Evolutionary conservation across 306 rosid genomes (phyloP).

Genomic region (Cajanus cajan): DNA sequence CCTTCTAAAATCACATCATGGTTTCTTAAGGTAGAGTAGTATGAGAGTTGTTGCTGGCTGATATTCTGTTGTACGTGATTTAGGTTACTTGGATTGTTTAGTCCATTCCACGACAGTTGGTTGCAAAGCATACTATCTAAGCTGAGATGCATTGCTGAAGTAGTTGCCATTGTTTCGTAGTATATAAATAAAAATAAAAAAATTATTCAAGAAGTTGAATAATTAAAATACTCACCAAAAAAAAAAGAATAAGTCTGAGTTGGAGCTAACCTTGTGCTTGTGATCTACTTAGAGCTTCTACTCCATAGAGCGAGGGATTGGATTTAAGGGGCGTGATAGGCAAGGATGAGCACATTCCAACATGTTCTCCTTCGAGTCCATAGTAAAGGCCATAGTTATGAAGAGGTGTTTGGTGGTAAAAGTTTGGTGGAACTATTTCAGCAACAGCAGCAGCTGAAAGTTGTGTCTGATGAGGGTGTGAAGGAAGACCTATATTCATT

Average conservation of each 20-base stretch:
- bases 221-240: background rate
- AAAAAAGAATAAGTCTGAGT: background rate
- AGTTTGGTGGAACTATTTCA: conserved; percentile 32
- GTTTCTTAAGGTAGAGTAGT: conserved; percentile 36
- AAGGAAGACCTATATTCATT: conserved; percentile 46
- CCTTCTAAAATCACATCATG: conserved; percentile 41
- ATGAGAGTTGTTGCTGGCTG: conserved; percentile 31
- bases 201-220: conserved; percentile 4
- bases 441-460: conserved; percentile 43
- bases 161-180: conserved; percentile 44
- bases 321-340: conserved; percentile 70
- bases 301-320: conserved; percentile 56
- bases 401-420: conserved; percentile 46
- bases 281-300: conserved; percentile 55
- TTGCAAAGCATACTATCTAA: conserved; percentile 50
- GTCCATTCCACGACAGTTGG: conserved; percentile 37
- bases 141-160: conserved; percentile 58
- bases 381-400: conserved; percentile 54
- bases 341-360: conserved; percentile 47
- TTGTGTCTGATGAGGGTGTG: conserved; percentile 30
- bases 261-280: conserved; percentile 54
- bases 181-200: background rate
- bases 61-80: conserved; percentile 31
- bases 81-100: conserved; percentile 32
- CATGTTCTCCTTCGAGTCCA: conserved; percentile 48